These are phyloP conservation scores for Galerina sulciceps DNA, from an alignment of 768 basidiomycete species.

Conservation along the genomic window DNA sequence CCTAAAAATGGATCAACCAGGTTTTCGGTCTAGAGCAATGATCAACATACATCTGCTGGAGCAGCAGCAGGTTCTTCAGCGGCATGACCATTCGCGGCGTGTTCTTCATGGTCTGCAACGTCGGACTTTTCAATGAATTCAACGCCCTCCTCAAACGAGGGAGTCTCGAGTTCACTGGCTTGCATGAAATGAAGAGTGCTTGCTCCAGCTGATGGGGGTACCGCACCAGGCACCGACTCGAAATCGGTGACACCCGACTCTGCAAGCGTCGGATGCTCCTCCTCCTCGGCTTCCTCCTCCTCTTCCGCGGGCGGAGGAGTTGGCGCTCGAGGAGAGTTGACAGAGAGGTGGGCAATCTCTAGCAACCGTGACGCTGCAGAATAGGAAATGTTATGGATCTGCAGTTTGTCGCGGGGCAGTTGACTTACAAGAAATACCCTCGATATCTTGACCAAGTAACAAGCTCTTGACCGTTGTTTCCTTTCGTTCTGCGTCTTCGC, in stretches of 20 bases:
- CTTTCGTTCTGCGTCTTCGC: slow-evolving; percentile 56
- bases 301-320: slow-evolving; percentile 41
- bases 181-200: slow-evolving; percentile 82
- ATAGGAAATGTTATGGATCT: slow-evolving; percentile 14
- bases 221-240: slow-evolving; percentile 38
- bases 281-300: slow-evolving; percentile 30
- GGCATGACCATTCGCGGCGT: slow-evolving; percentile 35
- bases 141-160: slow-evolving; percentile 52
- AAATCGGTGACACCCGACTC: slow-evolving; percentile 17
- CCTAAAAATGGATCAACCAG: slow-evolving; percentile 7
- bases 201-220: slow-evolving; percentile 43
- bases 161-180: slow-evolving; percentile 73
- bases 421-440: slow-evolving; percentile 67
- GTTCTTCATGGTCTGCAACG: slow-evolving; percentile 33
- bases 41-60: slow-evolving; percentile 19
- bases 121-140: slow-evolving; percentile 63
- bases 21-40: not conserved
- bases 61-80: slow-evolving; percentile 20
- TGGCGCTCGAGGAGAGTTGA: slow-evolving; percentile 51
- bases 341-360: slow-evolving; percentile 57
- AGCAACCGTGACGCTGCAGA: slow-evolving; percentile 60
- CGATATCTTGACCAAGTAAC: slow-evolving; percentile 60
- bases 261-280: slow-evolving; percentile 7
- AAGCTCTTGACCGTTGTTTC: slow-evolving; percentile 56
- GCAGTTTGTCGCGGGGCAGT: not conserved